These are phyloP conservation scores for Stromatinia cepivora DNA, from an alignment of 2,329 filamentous ascomycete species.

Conservation along the genomic window DNA sequence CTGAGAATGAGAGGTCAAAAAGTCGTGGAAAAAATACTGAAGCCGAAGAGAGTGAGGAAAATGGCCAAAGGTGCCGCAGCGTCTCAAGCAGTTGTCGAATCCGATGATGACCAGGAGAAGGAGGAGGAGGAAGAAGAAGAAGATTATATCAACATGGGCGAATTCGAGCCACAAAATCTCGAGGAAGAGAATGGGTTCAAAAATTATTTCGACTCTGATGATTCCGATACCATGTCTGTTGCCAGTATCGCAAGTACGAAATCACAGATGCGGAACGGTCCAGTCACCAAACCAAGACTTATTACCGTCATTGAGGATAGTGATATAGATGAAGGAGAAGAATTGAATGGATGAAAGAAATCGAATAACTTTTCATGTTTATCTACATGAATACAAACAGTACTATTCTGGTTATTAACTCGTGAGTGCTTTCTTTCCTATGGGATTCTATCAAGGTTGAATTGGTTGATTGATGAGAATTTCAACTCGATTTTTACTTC, in stretches of 20 bases:
- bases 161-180: neutral
- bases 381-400: neutral
- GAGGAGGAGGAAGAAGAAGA: conserved; percentile 13
- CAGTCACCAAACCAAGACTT: conserved; percentile 17
- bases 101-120: conserved; percentile 25
- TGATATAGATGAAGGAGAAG: conserved; percentile 49
- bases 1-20: conserved; percentile 69
- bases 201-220: conserved; percentile 26
- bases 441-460: no score
- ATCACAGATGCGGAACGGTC: conserved; percentile 22
- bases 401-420: no score
- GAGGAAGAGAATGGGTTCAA: conserved; percentile 14
- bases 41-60: conserved; percentile 40
- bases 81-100: conserved; percentile 28
- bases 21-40: conserved; percentile 69
- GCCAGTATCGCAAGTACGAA: conserved; percentile 25
- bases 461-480: no score
- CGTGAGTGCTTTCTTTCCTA: no score
- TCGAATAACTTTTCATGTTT: neutral
- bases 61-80: conserved; percentile 17
- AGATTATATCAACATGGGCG: neutral
- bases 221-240: conserved; percentile 32
- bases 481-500: no score
- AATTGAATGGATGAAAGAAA: neutral
- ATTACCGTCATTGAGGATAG: conserved; percentile 55